Percentiles rank a stretch among this genome's conserved stretches.
Conservation (phyloP, 768 basidiomycete species). For the Roridomyces roridus region DNA sequence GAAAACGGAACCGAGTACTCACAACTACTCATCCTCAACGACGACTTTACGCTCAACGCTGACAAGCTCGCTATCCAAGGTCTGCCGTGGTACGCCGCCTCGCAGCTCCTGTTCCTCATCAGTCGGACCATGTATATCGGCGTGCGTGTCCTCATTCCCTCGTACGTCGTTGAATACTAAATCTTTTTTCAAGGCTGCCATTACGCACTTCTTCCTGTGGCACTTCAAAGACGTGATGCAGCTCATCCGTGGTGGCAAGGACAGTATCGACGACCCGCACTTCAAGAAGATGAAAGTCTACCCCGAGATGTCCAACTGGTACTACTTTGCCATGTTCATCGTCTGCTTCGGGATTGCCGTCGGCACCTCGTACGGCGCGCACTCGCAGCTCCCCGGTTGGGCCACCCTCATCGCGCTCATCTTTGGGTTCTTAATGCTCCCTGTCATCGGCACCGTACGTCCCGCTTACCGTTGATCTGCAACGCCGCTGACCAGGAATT, state of each 20-base stretch:
- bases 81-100: conserved; percentile 43
- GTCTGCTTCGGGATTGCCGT: conserved; percentile 38
- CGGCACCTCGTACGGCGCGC: conserved; percentile 40
- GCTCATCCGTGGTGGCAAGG: conserved; percentile 39
- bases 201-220: conserved; percentile 57
- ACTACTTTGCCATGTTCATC: conserved; percentile 39
- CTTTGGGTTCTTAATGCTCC: conserved; percentile 50
- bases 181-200: conserved; percentile 36
- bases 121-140: conserved; percentile 46
- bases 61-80: conserved; percentile 45
- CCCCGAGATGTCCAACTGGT: conserved; percentile 41
- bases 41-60: conserved; percentile 52
- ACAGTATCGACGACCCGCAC: conserved; percentile 43
- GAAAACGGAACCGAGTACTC: conserved; percentile 52
- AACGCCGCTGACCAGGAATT: background rate
- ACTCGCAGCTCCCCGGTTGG: conserved; percentile 45
- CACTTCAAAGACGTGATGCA: conserved; percentile 45
- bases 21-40: conserved; percentile 55
- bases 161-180: too few relatives aligned
- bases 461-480: background rate
- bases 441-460: conserved; percentile 53
- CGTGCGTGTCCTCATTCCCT: conserved; percentile 4
- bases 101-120: conserved; percentile 46
- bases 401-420: conserved; percentile 48
- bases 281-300: conserved; percentile 43